phyloP scores from a whole-genome alignment of 176 grass and related monocot species.

The Juncus inflexus region DNA sequence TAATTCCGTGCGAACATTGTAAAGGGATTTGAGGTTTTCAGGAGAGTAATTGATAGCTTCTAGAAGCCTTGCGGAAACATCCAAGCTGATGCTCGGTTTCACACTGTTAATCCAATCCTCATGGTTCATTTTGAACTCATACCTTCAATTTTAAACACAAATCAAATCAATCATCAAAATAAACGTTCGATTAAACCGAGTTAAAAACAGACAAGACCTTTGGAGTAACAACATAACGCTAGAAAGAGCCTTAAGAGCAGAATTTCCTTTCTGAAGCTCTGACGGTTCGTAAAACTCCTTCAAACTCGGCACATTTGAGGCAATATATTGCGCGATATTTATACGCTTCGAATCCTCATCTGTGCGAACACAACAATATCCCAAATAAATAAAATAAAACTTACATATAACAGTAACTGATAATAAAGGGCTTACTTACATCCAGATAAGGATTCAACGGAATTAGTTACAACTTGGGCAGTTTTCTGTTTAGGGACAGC shows the following conservation, averaged over 20 bases:
- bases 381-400: not conserved
- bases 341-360: slow-evolving; percentile 78
- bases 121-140: slow-evolving; percentile 82
- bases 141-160: slow-evolving; percentile 46
- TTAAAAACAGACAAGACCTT: slow-evolving; percentile 45
- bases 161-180: not conserved
- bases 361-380: slow-evolving; percentile 29
- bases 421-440: slow-evolving; percentile 6
- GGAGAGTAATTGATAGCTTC: slow-evolving; percentile 66
- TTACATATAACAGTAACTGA: too few species aligned
- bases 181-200: not conserved
- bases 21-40: slow-evolving; percentile 84
- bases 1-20: slow-evolving; percentile 67
- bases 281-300: slow-evolving; percentile 67
- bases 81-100: slow-evolving; percentile 78
- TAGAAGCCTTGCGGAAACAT: slow-evolving; percentile 65
- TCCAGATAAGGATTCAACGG: slow-evolving; percentile 52
- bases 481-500: slow-evolving; percentile 61
- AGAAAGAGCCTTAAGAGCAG: slow-evolving; percentile 66
- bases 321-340: slow-evolving; percentile 73
- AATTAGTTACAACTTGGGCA: slow-evolving; percentile 64
- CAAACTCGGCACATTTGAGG: slow-evolving; percentile 73
- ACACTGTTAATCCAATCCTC: slow-evolving; percentile 89
- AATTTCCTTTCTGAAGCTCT: slow-evolving; percentile 47
- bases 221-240: slow-evolving; percentile 76